Evolutionary conservation across 495 filamentous ascomycete species (phyloP).

Genomic region (Podospora pseudoanserina): DNA sequence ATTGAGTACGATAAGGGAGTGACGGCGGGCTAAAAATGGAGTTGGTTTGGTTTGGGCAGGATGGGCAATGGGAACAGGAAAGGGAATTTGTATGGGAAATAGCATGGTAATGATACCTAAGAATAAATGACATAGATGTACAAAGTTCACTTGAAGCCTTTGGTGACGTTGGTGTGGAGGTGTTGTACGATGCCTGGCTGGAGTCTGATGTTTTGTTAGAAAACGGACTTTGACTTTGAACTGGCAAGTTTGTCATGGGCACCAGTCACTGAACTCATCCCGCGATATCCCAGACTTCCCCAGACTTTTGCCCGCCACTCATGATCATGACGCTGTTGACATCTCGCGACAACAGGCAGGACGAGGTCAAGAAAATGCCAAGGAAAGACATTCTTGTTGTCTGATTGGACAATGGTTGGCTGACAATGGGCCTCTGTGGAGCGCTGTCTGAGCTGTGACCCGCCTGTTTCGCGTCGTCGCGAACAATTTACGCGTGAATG

Average conservation of each 20-base stretch:
- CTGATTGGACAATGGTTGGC: not conserved
- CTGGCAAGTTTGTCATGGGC: not conserved
- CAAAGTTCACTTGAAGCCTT: not conserved
- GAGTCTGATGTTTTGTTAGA: not conserved
- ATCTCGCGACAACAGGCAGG: not conserved
- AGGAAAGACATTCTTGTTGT: not conserved
- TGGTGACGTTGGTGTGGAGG: not conserved
- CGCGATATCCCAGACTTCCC: not conserved
- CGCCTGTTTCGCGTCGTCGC: constrained; percentile 11
- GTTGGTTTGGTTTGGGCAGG: not conserved
- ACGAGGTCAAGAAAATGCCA: not conserved
- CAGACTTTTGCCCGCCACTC: not conserved
- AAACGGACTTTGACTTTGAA: not conserved
- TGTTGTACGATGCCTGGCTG: not conserved
- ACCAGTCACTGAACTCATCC: not conserved
- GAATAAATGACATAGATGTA: not conserved
- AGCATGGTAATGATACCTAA: not conserved
- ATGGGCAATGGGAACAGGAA: not conserved
- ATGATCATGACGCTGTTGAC: not conserved
- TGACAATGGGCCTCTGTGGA: not conserved
- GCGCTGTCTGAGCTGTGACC: not conserved
- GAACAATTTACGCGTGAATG: constrained; percentile 15
- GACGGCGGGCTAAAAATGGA: not conserved
- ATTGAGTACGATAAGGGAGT: not conserved
- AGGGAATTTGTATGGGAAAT: not conserved